These are phyloP conservation scores for Pterula multifida DNA, from an alignment of 1,284 basidiomycete genomes.

Conservation along the genomic window DNA sequence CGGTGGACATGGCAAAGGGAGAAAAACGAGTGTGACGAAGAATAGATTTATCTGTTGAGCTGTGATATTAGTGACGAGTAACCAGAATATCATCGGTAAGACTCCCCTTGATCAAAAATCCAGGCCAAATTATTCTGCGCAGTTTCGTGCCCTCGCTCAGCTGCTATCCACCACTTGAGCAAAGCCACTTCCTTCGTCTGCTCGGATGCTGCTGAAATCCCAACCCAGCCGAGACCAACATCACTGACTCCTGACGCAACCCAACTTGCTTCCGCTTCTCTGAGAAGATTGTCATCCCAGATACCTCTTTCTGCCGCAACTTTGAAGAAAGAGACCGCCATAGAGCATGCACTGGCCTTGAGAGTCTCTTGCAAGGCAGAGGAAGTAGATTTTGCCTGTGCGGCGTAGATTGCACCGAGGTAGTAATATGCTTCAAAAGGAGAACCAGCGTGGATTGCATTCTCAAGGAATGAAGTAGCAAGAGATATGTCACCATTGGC, in stretches of 20 bases:
- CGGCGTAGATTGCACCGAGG: conserved; percentile 67
- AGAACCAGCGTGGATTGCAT: conserved; percentile 74
- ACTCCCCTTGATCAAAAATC: conserved; percentile 78
- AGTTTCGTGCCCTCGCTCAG: conserved; percentile 84
- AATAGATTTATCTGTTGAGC: conserved; percentile 54
- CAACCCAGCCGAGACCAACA: background rate
- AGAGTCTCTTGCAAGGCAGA: conserved; percentile 34
- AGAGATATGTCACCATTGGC: conserved; percentile 49
- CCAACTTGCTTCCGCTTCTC: conserved; percentile 78
- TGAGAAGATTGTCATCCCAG: conserved; percentile 79
- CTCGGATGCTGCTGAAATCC: conserved; percentile 34
- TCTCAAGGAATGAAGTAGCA: conserved; percentile 69
- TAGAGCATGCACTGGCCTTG: conserved; percentile 56
- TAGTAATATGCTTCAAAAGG: conserved; percentile 91
- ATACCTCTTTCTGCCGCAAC: conserved; percentile 78
- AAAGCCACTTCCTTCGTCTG: conserved; percentile 62
- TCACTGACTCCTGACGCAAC: conserved; percentile 20
- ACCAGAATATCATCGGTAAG: conserved; percentile 1
- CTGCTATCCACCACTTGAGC: conserved; percentile 90
- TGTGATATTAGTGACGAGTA: conserved; percentile 1
- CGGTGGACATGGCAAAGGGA: conserved; percentile 57
- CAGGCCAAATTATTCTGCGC: conserved; percentile 96
- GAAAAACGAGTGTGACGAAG: conserved; percentile 59
- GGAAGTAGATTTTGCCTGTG: conserved; percentile 35
- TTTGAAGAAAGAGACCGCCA: conserved; percentile 85